phyloP scores from a whole-genome alignment of 306 rosid species.

The Cucurbita maxima region DNA sequence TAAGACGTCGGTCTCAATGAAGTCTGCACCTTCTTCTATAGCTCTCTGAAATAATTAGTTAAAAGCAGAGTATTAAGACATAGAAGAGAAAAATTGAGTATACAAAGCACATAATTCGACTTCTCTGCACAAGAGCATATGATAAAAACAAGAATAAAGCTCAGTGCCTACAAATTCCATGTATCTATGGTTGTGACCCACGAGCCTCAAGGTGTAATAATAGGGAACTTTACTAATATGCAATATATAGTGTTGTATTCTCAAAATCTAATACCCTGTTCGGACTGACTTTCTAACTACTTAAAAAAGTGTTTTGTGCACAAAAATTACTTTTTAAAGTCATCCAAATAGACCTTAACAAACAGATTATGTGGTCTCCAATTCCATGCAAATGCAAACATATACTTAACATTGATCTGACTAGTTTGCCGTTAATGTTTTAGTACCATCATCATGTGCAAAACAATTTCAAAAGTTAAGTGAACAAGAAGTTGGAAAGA shows the following conservation, averaged over 20 bases:
- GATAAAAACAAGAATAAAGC: not conserved
- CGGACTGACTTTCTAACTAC: no score
- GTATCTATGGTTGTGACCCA: not conserved
- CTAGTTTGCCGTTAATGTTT: not conserved
- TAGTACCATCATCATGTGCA: not conserved
- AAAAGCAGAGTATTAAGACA: not conserved
- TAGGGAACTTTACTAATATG: not conserved
- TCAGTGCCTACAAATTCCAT: not conserved
- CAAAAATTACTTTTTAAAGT: no score
- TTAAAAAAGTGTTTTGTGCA: no score
- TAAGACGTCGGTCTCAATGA: slow-evolving; percentile 77
- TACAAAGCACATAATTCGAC: not conserved
- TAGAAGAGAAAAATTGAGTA: not conserved
- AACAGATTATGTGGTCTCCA: not conserved
- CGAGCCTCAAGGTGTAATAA: not conserved
- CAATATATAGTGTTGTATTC: not conserved
- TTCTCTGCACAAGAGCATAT: not conserved
- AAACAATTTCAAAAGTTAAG: not conserved
- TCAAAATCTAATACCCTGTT: not conserved
- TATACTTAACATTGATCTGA: not conserved
- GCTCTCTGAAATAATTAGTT: slow-evolving; percentile 51
- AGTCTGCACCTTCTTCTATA: slow-evolving; percentile 90
- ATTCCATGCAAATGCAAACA: not conserved
- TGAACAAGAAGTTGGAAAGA: not conserved
- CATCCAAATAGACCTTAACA: no score